These are phyloP conservation scores for Botryosphaeria dothidea DNA, from an alignment of 2,329 filamentous ascomycete species.

Conservation along the genomic window DNA sequence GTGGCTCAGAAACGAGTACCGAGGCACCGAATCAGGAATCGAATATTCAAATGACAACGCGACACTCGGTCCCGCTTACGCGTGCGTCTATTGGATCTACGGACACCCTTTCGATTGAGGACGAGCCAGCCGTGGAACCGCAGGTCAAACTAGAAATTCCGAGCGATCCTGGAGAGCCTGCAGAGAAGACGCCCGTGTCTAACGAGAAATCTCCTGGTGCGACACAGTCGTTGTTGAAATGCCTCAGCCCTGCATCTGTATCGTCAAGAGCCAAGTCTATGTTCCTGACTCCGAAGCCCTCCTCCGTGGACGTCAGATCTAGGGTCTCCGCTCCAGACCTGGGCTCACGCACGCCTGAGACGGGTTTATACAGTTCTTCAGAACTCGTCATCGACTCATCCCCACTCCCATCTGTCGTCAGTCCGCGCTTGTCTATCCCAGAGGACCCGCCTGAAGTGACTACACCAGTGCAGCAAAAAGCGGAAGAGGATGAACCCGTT, in stretches of 20 bases:
- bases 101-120: not conserved
- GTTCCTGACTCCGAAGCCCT: constrained; percentile 5
- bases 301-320: not conserved
- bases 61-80: constrained; percentile 32
- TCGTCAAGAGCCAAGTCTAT: constrained; percentile 8
- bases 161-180: not conserved
- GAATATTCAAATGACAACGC: constrained; percentile 33
- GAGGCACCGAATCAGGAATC: constrained; percentile 20
- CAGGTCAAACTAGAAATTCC: constrained; percentile 26
- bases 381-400: not conserved
- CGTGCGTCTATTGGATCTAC: constrained; percentile 19
- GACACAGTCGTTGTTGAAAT: not conserved
- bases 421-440: not conserved
- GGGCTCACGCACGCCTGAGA: not conserved
- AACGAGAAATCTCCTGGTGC: not conserved
- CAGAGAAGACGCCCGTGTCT: not conserved
- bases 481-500: not conserved
- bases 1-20: not conserved
- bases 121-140: not conserved
- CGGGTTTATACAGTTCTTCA: not conserved
- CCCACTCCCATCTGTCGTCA: not conserved
- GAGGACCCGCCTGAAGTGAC: not conserved
- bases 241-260: not conserved
- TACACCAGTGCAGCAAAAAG: not conserved
- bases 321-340: constrained; percentile 8